Percentiles rank a stretch among this genome's conserved stretches.
These are phyloP conservation scores for Mortierella sp. DNA, from an alignment of 371 early-diverging fungal genomes.

Conservation along the genomic window DNA sequence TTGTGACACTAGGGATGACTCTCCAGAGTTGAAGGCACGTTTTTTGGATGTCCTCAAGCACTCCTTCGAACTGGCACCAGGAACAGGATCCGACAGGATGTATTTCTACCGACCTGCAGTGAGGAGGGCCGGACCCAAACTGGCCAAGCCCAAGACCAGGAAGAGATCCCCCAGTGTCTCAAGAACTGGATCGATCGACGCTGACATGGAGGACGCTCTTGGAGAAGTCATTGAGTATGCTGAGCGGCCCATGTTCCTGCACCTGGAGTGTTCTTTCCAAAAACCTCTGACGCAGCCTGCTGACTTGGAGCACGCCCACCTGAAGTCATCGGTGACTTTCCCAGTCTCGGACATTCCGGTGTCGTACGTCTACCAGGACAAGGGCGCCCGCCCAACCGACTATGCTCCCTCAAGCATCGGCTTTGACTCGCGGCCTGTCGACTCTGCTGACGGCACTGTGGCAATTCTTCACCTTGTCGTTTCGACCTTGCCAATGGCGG, in stretches of 20 bases:
- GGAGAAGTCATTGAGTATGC: conserved; percentile 71
- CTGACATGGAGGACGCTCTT: conserved; percentile 63
- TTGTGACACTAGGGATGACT: conserved; percentile 57
- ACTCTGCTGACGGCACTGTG: conserved; percentile 77
- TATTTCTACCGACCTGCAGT: conserved; percentile 79
- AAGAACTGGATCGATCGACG: conserved; percentile 54
- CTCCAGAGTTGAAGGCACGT: conserved; percentile 62
- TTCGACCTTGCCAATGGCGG: conserved; percentile 70
- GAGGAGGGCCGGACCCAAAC: conserved; percentile 61
- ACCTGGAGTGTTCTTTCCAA: conserved; percentile 76
- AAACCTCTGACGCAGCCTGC: conserved; percentile 58
- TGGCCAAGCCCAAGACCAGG: conserved; percentile 32
- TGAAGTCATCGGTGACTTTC: conserved; percentile 59
- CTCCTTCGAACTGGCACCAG: conserved; percentile 74
- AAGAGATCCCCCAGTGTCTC: conserved; percentile 57
- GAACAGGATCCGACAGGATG: conserved; percentile 63
- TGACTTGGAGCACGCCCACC: conserved; percentile 56
- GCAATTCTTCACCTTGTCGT: conserved; percentile 78
- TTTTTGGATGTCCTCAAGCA: conserved; percentile 73
- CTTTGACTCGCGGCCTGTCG: conserved; percentile 73
- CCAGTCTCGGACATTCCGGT: conserved; percentile 72
- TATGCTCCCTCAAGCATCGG: conserved; percentile 78
- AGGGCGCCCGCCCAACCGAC: conserved; percentile 52
- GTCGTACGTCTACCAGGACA: conserved; percentile 57
- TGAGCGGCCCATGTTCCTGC: conserved; percentile 73